Evolutionary conservation across 2,329 filamentous ascomycete genomes (phyloP), one percentile per base, ranked within the genome.

Genomic region (Zelopaecilomyces penicillatus): DNA sequence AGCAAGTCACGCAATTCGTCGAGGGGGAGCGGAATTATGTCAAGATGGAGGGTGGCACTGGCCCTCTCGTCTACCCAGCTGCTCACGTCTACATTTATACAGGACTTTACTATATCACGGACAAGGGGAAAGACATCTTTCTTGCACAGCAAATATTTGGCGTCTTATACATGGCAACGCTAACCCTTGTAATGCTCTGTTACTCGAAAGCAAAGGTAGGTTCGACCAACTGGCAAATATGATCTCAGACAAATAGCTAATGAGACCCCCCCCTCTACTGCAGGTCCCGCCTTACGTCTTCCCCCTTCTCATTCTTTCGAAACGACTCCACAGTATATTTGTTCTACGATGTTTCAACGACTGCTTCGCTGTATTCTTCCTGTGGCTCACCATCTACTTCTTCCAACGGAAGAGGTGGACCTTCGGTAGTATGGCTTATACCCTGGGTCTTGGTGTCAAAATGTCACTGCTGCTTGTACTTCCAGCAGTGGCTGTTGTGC

Each of bases 341-440:
- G 68, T 98, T 54, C 75, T 98, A 44, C 80, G 93, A 37, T 83
- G 91, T 58, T 98, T 98, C 74, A 98, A 98, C 66, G 93, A 98
- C 67, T 87, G 89, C 54, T 86, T 95, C 60, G 90, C 90, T 12
- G 79, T 84, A 4, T 73, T 93, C 54, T 87, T 87, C 53, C 75
- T 98, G 49, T 97, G 88, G 78, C 63, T 81, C 12, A 79, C 87
- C n/a, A 82, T 97, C 34, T 85, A 80, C 59, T 71, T 80, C 51
- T 85, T 89, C 60, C 87, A 96, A 68, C 77, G 76, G 38, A 74
- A 81, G 30, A 70, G 74, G 46, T 96, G 87, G 85, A 81, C 81
- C 28, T 56, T 83, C 1, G 93, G 83, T 5, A 82, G 80, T 41
- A 61, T 88, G 11, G 69, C 80, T 41, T 97, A 86, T 69, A 84